These are phyloP conservation scores for Fusarium subglutinans DNA, from an alignment of 2,329 filamentous ascomycete species.

Conservation along the genomic window DNA sequence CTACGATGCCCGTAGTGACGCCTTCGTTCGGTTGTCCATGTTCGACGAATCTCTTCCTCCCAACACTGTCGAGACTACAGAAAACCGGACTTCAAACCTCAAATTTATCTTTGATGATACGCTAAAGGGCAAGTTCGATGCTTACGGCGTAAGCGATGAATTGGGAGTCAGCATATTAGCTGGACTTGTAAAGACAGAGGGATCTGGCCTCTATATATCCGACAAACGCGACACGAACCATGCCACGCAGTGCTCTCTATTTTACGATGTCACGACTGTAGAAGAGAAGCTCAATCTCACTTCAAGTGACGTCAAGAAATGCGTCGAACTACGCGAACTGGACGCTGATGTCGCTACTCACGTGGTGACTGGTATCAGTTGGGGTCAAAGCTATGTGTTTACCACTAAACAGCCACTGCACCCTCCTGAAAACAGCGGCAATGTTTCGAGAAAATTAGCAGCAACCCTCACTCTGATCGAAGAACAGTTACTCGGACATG, in stretches of 20 bases:
- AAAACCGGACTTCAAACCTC: neutral
- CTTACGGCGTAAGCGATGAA: neutral
- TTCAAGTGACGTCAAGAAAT: neutral
- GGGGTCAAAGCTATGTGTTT: neutral
- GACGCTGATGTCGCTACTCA: neutral
- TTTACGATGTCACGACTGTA: neutral
- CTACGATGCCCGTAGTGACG: no score
- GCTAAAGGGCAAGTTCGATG: neutral
- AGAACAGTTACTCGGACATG: neutral
- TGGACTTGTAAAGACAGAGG: neutral
- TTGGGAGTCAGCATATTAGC: neutral
- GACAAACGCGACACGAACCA: neutral
- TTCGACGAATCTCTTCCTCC: no score
- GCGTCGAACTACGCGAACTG: neutral
- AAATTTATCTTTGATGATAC: neutral
- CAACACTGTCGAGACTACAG: neutral
- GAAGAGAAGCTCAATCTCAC: neutral
- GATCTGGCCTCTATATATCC: neutral
- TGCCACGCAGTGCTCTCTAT: neutral
- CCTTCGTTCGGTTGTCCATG: no score
- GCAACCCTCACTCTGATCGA: neutral
- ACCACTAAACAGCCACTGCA: neutral
- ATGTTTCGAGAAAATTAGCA: neutral
- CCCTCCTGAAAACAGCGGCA: neutral
- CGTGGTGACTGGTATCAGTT: neutral